These are phyloP conservation scores for Scheffersomyces segobiensis DNA, from an alignment of 1,139 yeast species.

Conservation along the genomic window DNA sequence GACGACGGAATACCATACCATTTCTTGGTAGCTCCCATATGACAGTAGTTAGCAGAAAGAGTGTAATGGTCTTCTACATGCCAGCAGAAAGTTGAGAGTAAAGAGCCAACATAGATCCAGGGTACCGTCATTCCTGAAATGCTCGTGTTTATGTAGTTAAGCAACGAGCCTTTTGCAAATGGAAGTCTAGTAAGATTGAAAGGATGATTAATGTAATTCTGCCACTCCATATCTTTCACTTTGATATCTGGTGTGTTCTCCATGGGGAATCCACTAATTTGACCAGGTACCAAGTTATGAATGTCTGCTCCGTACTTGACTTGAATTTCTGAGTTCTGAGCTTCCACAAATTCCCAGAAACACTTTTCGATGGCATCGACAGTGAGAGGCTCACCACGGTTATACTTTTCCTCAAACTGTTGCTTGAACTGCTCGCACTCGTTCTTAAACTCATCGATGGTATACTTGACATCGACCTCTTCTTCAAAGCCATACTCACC, in stretches of 20 bases:
- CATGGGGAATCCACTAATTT: slow-evolving; percentile 69
- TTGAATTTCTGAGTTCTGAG: slow-evolving; percentile 47
- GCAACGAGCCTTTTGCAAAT: slow-evolving; percentile 61
- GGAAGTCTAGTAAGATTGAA: slow-evolving; percentile 71
- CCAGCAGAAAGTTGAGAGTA: slow-evolving; percentile 81
- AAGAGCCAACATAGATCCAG: slow-evolving; percentile 76
- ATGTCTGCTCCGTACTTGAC: slow-evolving; percentile 81
- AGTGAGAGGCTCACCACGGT: slow-evolving; percentile 31
- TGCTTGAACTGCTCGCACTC: slow-evolving; percentile 54
- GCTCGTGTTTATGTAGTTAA: slow-evolving; percentile 58
- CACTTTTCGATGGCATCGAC: slow-evolving; percentile 50
- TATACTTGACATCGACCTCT: slow-evolving; percentile 54
- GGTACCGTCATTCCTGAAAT: slow-evolving; percentile 85
- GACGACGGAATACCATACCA: slow-evolving; percentile 77
- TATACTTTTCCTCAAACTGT: slow-evolving; percentile 33
- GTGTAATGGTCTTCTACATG: slow-evolving; percentile 85
- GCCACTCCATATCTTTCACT: slow-evolving; percentile 18
- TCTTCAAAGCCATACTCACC: slow-evolving; percentile 91
- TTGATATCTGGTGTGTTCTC: slow-evolving; percentile 28
- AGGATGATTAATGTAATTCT: slow-evolving; percentile 53
- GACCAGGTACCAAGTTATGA: slow-evolving; percentile 59
- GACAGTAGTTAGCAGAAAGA: slow-evolving; percentile 75
- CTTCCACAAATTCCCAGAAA: slow-evolving; percentile 62
- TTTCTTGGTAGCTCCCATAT: slow-evolving; percentile 69
- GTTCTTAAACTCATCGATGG: slow-evolving; percentile 59